Evolutionary conservation across 2,329 filamentous ascomycete genomes (phyloP).

Genomic region (Biscogniauxia mediterranea): DNA sequence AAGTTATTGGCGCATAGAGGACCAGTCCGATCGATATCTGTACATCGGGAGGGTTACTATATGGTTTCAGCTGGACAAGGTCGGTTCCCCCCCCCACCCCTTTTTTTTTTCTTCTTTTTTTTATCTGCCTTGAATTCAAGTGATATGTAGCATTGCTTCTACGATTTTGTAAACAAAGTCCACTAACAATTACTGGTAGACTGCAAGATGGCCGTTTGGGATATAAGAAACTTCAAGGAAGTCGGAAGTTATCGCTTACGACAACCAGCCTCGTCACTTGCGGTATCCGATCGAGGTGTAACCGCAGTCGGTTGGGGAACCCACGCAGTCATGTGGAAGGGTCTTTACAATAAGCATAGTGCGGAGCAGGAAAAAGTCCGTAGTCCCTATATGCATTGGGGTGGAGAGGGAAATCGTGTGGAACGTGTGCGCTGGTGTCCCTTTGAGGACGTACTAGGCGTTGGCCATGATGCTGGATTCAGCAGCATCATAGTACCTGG

Average conservation of each 20-base stretch:
- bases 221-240: constrained; percentile 90
- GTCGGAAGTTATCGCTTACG: constrained; percentile 85
- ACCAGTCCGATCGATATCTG: constrained; percentile 78
- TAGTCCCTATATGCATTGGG: constrained; percentile 91
- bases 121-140: constrained; percentile 35
- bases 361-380: constrained; percentile 75
- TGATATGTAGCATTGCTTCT: background rate
- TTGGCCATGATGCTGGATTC: constrained; percentile 83
- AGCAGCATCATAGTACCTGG: constrained; percentile 81
- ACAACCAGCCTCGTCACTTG: constrained; percentile 76
- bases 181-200: constrained; percentile 4
- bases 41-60: constrained; percentile 88
- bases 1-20: constrained; percentile 89
- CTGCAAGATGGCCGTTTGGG: constrained; percentile 56
- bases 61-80: constrained; percentile 95
- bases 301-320: constrained; percentile 92
- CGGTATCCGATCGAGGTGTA: constrained; percentile 85
- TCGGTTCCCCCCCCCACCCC: constrained; percentile 83
- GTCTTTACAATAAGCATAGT: constrained; percentile 73
- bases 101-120: constrained; percentile 25
- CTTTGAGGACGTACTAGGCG: constrained; percentile 87
- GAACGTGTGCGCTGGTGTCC: constrained; percentile 90
- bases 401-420: constrained; percentile 76
- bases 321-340: constrained; percentile 85
- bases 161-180: background rate